A percentile compares a stretch with the other conserved stretches of the same genome.
Evolutionary conservation across 2,329 filamentous ascomycete species (phyloP).

Genomic region (Fusarium lateritium): DNA sequence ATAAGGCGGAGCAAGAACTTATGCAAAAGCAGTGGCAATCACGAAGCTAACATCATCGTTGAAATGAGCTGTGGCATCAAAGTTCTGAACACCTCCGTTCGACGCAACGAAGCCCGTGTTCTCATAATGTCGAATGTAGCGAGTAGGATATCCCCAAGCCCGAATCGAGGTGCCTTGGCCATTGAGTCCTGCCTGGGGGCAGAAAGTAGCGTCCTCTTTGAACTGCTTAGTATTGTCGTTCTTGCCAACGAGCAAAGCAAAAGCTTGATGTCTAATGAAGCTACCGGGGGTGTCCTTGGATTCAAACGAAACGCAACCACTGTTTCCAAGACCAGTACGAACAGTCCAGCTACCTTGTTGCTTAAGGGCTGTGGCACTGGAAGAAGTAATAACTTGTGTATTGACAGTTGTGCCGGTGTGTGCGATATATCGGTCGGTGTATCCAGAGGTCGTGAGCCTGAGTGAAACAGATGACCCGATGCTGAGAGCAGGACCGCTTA

Average conservation of each 20-base stretch:
- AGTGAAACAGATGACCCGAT: conserved; percentile 28
- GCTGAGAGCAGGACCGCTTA: conserved; percentile 1
- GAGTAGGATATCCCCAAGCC: conserved; percentile 33
- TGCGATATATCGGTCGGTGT: conserved; percentile 18
- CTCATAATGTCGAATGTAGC: conserved; percentile 25
- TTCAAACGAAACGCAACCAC: conserved; percentile 25
- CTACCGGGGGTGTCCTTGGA: conserved; percentile 28
- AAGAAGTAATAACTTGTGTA: conserved; percentile 17
- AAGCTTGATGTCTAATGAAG: conserved; percentile 16
- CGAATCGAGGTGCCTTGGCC: conserved; percentile 11
- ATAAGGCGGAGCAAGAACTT: not conserved
- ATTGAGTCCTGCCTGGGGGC: conserved; percentile 24
- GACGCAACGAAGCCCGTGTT: conserved; percentile 11
- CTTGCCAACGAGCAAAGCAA: not conserved
- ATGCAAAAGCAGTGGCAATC: conserved; percentile 4
- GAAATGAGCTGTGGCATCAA: conserved; percentile 12
- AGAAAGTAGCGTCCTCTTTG: conserved; percentile 28
- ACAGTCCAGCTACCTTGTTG: conserved; percentile 32
- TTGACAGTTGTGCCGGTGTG: conserved; percentile 24
- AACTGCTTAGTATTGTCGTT: conserved; percentile 23
- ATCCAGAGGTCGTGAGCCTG: conserved; percentile 20
- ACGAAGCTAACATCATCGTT: conserved; percentile 22
- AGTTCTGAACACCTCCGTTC: conserved; percentile 25
- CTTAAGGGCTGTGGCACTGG: conserved; percentile 14
- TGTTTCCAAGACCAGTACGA: conserved; percentile 28